Conservation (phyloP, 352 stramenopile species). For the Peronospora destructor region DNA sequence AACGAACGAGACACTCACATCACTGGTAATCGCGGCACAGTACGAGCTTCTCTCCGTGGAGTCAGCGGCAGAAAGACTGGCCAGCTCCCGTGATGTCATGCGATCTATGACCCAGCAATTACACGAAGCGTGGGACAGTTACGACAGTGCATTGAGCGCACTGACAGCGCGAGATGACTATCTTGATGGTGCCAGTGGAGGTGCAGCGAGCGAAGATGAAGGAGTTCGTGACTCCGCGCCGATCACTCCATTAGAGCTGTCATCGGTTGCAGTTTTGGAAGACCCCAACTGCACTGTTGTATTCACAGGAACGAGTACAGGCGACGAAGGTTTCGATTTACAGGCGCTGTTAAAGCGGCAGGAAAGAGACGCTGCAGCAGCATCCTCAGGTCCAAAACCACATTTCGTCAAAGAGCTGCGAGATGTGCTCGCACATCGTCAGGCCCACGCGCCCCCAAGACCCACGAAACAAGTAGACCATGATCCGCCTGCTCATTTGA, state of each 20-base stretch:
- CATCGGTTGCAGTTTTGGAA: slow-evolving; percentile 5
- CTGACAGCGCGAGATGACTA: slow-evolving; percentile 1
- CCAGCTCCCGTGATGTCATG: slow-evolving; percentile 17
- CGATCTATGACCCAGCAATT: slow-evolving; percentile 20
- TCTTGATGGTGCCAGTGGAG: not conserved
- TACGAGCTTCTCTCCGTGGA: slow-evolving; percentile 27
- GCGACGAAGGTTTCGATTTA: slow-evolving; percentile 59
- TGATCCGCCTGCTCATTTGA: slow-evolving; percentile 11
- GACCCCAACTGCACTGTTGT: slow-evolving; percentile 39
- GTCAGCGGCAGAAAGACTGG: slow-evolving; percentile 7
- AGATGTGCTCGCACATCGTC: slow-evolving; percentile 43
- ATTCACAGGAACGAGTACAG: slow-evolving; percentile 70
- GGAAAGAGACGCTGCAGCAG: slow-evolving; percentile 6
- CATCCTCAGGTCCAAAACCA: slow-evolving; percentile 13
- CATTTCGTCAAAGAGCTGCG: slow-evolving; percentile 48
- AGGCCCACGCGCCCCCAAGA: slow-evolving; percentile 21
- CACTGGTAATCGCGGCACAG: slow-evolving; percentile 38
- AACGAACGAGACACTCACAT: slow-evolving; percentile 45
- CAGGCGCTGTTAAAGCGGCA: slow-evolving; percentile 35
- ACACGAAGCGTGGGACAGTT: slow-evolving; percentile 22
- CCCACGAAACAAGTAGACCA: slow-evolving; percentile 43
- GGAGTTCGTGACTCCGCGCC: slow-evolving; percentile 1
- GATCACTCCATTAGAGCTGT: not conserved
- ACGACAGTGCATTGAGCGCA: slow-evolving; percentile 12
- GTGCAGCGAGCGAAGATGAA: not conserved